Evolutionary conservation across 1,139 yeast species (phyloP).

Genomic region (Geotrichum histeridarum): DNA sequence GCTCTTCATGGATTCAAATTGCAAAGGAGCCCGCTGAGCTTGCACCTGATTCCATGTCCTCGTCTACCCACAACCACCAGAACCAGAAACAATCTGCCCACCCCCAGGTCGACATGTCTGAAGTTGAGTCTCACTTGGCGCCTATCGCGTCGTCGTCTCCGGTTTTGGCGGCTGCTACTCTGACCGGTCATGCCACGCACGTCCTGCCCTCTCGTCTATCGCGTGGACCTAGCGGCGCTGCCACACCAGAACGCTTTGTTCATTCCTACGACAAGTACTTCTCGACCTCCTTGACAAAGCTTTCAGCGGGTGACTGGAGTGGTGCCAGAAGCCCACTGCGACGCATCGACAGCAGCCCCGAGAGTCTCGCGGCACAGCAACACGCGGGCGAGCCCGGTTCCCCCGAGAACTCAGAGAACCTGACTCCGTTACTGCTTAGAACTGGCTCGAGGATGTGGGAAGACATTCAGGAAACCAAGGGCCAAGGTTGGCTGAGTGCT

Average conservation of each 20-base stretch:
- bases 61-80: no score
- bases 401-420: background rate
- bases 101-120: no score
- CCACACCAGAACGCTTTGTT: background rate
- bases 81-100: no score
- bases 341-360: background rate
- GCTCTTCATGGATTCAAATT: no score
- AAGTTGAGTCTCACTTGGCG: no score
- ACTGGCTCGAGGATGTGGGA: constrained; percentile 32
- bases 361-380: no score
- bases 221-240: background rate
- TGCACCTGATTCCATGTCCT: no score
- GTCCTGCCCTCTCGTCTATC: background rate
- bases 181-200: background rate
- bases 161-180: no score
- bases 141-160: no score
- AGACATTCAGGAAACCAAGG: constrained; percentile 29
- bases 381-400: no score
- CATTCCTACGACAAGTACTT: constrained; percentile 7
- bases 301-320: background rate
- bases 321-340: background rate
- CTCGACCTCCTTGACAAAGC: background rate
- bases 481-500: constrained; percentile 29
- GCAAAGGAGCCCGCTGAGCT: no score
- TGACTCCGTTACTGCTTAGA: constrained; percentile 24